Base-by-base conservation (phyloP, 108 stramenopile genomes). In the Licmophora abbreviata region DNA sequence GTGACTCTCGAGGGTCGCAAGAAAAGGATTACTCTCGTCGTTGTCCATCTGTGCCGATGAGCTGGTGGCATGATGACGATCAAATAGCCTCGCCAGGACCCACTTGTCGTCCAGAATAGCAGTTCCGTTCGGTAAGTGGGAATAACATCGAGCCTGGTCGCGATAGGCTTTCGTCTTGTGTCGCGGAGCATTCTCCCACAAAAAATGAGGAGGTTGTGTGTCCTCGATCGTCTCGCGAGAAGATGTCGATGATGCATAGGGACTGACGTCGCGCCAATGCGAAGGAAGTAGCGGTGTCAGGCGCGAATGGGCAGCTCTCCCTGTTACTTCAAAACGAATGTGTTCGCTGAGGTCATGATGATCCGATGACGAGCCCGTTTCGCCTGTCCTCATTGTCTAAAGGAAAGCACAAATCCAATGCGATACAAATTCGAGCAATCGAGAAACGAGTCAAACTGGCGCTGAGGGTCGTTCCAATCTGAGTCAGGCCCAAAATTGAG, bases 121-220 rank as follows among this genome's bases (percentile, higher is more conserved):
- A 15, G 58, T 67, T n/a, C 88, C 88, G 50, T 85, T 81, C 9
- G 88, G 88, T 11, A 90, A 44, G 54, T 90, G 88, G 4, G 80
- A 82, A 41, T 89, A 89, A 2, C 68, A 68, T 10, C 32, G 29
- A 0, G 67, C 71, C 26, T 40, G 4, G 48, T 89, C 81, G 4
- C 83, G 69, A 34, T 66, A 58, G 20, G 37, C 35, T 55, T 70
- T 79, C 1, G 81, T 89, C 46, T 65, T 76, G 22, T 43, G 29
- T 2, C 81, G 81, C n/a, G 78, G 81, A n/a, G 76, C 66, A 68
- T 89, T 89, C 53, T 83, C 81, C 88, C 88, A 89, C 21, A 84
- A 53, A 54, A 88, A 88, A 25, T 69, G 60, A 42, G 63, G 61
- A 27, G 29, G 22, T 21, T 42, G 4, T 17, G 24, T 11, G 15